A percentile compares a stretch with the other conserved stretches of the same genome.
These are phyloP conservation scores for Ceriops decandra DNA, from an alignment of 345 rosid genomes.

Conservation along the genomic window DNA sequence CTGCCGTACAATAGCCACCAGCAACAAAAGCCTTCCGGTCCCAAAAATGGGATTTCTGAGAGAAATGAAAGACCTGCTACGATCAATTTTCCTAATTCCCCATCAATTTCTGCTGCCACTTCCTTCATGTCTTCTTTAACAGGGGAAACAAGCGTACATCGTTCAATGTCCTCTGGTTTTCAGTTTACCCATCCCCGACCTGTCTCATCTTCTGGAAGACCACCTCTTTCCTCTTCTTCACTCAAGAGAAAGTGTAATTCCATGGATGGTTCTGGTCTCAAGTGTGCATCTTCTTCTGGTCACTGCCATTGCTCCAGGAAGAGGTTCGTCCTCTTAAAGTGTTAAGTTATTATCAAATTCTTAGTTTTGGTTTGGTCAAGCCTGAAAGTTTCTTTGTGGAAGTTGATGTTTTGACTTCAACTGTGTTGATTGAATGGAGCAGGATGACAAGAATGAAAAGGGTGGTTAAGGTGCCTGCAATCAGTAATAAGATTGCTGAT, in stretches of 20 bases:
- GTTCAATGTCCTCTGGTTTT: constrained; percentile 57
- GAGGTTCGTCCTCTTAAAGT: constrained; percentile 40
- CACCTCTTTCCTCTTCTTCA: constrained; percentile 56
- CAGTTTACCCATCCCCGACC: constrained; percentile 56
- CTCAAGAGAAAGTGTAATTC: constrained; percentile 73
- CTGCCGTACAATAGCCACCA: constrained; percentile 48
- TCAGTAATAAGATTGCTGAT: constrained; percentile 80
- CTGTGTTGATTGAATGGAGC: constrained; percentile 4
- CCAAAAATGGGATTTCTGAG: constrained; percentile 33
- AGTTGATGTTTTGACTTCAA: background rate
- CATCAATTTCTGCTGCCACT: constrained; percentile 47
- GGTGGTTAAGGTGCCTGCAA: constrained; percentile 73
- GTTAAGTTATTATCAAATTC: background rate
- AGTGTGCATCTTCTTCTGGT: constrained; percentile 59
- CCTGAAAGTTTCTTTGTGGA: background rate
- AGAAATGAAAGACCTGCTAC: constrained; percentile 38
- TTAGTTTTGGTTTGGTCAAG: background rate
- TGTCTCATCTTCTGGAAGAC: constrained; percentile 59
- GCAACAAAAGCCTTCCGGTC: constrained; percentile 16
- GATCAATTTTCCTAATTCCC: constrained; percentile 54
- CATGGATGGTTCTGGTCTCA: constrained; percentile 53
- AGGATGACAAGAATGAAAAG: constrained; percentile 72
- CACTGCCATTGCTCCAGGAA: constrained; percentile 96
- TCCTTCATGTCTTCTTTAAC: constrained; percentile 74
- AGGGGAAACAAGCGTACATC: constrained; percentile 60